Evolutionary conservation across 2,329 filamentous ascomycete species (phyloP).

Genomic region (Fusarium incarnatum): DNA sequence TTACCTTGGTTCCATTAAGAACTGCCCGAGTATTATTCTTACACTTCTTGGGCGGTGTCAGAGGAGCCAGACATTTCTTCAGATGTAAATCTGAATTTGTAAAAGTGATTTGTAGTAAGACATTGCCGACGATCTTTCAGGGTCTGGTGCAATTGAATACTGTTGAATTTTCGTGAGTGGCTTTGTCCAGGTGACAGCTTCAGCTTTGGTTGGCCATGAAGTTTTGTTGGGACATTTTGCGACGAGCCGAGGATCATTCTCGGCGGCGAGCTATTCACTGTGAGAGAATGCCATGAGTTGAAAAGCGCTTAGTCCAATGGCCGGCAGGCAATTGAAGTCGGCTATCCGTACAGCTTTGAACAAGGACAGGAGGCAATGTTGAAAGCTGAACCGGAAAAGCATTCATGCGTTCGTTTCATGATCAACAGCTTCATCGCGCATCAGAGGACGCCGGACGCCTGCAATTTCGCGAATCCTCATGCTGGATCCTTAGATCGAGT

Average conservation of each 20-base stretch:
- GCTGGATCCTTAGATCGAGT: background rate
- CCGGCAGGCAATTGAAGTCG: background rate
- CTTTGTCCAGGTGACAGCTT: slow-evolving; percentile 20
- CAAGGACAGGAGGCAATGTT: background rate
- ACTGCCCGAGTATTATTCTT: slow-evolving; percentile 63
- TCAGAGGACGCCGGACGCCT: too few relatives aligned
- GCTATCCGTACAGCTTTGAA: too few relatives aligned
- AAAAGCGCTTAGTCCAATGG: background rate
- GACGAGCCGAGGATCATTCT: slow-evolving; percentile 2
- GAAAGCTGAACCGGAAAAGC: background rate
- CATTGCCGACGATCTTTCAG: background rate
- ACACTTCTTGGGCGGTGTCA: slow-evolving; percentile 57
- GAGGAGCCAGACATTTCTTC: slow-evolving; percentile 54
- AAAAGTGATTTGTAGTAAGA: slow-evolving; percentile 13
- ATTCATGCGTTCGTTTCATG: background rate
- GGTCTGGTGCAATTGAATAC: background rate
- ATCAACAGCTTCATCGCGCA: background rate
- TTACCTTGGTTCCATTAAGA: slow-evolving; percentile 65
- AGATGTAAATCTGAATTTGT: background rate
- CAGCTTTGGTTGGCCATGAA: background rate
- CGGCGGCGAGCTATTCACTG: background rate
- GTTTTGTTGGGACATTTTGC: slow-evolving; percentile 15
- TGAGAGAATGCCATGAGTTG: background rate
- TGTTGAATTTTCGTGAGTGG: background rate
- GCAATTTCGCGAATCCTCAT: background rate